A percentile compares a stretch with the other conserved stretches of the same genome.
Evolutionary conservation across 768 basidiomycete species (phyloP).

Genomic region (Leccinum arenicola): DNA sequence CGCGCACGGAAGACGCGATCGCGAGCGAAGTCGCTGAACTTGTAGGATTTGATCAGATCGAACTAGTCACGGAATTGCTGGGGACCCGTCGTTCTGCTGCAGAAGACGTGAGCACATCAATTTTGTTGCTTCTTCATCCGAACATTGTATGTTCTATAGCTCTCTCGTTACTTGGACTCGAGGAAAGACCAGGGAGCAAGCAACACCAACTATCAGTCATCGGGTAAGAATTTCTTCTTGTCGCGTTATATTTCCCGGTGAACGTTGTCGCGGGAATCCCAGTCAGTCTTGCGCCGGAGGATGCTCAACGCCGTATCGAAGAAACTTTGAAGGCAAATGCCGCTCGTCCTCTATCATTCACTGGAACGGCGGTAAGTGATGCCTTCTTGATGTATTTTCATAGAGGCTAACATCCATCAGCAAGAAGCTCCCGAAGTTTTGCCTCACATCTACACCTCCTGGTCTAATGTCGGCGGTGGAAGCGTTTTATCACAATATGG

Average conservation of each 20-base stretch:
- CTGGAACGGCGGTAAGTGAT: slow-evolving; percentile 47
- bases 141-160: slow-evolving; percentile 9
- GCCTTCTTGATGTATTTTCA: neutral
- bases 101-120: slow-evolving; percentile 42
- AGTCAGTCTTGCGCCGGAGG: slow-evolving; percentile 39
- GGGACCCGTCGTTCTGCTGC: slow-evolving; percentile 48
- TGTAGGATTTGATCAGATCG: slow-evolving; percentile 82
- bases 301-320: slow-evolving; percentile 62
- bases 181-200: neutral
- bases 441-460: slow-evolving; percentile 88
- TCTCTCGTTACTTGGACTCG: slow-evolving; percentile 11
- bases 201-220: neutral
- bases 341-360: slow-evolving; percentile 57
- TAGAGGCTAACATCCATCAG: slow-evolving; percentile 32
- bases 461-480: slow-evolving; percentile 54
- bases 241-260: neutral
- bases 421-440: slow-evolving; percentile 56
- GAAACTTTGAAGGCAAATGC: slow-evolving; percentile 58
- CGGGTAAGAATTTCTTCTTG: slow-evolving; percentile 8
- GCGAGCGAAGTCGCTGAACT: slow-evolving; percentile 76
- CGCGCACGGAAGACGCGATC: slow-evolving; percentile 62
- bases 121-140: neutral
- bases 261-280: neutral
- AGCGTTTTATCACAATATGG: slow-evolving; percentile 66
- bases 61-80: slow-evolving; percentile 71